A percentile compares a stretch with the other conserved stretches of the same genome.
Conservation (phyloP, 73 alveolate genomes). For the Paramecium sonneborni region DNA sequence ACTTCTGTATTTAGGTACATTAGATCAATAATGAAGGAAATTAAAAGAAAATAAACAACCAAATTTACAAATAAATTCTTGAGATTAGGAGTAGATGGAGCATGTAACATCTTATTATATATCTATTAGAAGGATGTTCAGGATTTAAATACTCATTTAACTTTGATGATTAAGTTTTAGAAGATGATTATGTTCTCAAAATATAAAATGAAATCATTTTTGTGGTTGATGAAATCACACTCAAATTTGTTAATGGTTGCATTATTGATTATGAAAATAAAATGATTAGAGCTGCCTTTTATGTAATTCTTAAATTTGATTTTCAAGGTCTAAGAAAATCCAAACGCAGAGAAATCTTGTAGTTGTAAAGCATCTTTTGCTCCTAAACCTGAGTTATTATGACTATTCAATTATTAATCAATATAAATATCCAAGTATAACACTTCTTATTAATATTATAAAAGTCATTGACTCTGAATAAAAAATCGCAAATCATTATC, state of each 20-base stretch:
- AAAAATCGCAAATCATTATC: too few relatives aligned
- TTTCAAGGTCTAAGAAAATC: conserved; percentile 35
- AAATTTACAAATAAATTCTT: neutral
- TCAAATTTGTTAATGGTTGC: conserved; percentile 33
- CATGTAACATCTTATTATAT: neutral
- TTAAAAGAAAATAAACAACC: neutral
- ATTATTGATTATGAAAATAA: conserved; percentile 41
- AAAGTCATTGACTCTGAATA: too few relatives aligned
- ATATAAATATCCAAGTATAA: neutral
- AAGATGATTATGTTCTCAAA: conserved; percentile 41
- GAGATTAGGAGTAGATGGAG: conserved; percentile 51
- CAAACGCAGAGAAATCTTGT: conserved; percentile 44
- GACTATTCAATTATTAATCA: neutral
- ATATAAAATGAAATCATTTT: neutral
- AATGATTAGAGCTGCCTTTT: conserved; percentile 44
- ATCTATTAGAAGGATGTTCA: conserved; percentile 5
- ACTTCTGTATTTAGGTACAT: neutral
- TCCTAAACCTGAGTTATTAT: conserved; percentile 49
- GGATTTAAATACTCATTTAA: conserved; percentile 46
- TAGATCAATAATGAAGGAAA: neutral
- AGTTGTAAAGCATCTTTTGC: conserved; percentile 45
- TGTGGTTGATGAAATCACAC: conserved; percentile 33
- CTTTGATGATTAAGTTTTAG: neutral
- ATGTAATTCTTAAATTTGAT: neutral
- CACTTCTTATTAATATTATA: neutral